Evolutionary conservation across 31 red algal genomes (phyloP).

Genomic region (Asparagopsis taxiformis): DNA sequence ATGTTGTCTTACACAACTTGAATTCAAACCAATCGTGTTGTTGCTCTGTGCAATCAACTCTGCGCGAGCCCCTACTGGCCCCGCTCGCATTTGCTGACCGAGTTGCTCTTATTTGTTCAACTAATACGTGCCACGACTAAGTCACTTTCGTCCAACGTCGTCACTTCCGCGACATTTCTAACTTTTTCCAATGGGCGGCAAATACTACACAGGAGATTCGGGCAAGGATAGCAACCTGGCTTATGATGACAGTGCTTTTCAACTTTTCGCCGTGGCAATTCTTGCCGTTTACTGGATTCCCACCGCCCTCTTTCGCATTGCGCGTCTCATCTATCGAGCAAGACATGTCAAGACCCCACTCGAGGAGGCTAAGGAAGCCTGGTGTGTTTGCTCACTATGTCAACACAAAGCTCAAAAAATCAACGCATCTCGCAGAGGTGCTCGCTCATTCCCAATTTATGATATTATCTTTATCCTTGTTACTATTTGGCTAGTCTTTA

Average conservation of each 20-base stretch:
- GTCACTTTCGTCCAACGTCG: too few relatives aligned
- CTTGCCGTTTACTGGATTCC: slow-evolving; percentile 73
- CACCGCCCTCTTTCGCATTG: slow-evolving; percentile 22
- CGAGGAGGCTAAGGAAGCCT: slow-evolving; percentile 36
- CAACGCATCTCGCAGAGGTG: neutral
- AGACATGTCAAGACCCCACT: slow-evolving; percentile 38
- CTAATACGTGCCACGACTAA: too few relatives aligned
- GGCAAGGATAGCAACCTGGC: slow-evolving; percentile 45
- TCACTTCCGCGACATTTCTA: too few relatives aligned
- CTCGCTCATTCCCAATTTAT: neutral
- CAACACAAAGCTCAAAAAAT: slow-evolving; percentile 10
- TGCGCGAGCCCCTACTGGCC: too few relatives aligned
- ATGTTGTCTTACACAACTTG: too few relatives aligned
- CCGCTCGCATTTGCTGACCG: too few relatives aligned
- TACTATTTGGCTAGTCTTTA: slow-evolving; percentile 43
- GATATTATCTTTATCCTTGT: slow-evolving; percentile 36
- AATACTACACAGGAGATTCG: slow-evolving; percentile 22
- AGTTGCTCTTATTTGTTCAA: too few relatives aligned
- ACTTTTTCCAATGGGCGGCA: slow-evolving; percentile 15
- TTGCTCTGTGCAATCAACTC: too few relatives aligned
- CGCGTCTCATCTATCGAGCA: slow-evolving; percentile 11
- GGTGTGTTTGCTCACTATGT: slow-evolving; percentile 40
- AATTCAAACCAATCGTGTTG: too few relatives aligned
- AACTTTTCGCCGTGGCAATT: slow-evolving; percentile 69
- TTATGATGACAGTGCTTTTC: slow-evolving; percentile 81